Evolutionary conservation across 495 filamentous ascomycete genomes (phyloP), one percentile per base, ranked within the genome.

Genomic region (Trichoderma gamsii): DNA sequence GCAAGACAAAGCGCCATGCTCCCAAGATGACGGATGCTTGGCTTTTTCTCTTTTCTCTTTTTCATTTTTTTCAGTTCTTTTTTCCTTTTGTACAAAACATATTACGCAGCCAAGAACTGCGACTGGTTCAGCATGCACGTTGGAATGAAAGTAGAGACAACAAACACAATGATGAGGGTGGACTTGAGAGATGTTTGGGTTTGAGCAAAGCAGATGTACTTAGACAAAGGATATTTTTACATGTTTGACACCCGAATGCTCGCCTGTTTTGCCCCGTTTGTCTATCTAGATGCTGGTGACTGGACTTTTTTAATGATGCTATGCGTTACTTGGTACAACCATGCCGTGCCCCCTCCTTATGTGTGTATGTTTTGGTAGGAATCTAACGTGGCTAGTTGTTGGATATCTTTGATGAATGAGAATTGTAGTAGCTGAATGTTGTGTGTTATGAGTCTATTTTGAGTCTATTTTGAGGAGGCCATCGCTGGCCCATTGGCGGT

Each of bases 401-500:
- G 49, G 49, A 23, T 52, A 23, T 21, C 49, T 52, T n/a, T 23
- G 2, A 35, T 35, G 7, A 52, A 9, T 23, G 18, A n/a, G n/a
- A 23, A 52, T 52, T 9, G 35, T 38, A 38, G 35, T 3, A 9
- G 35, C 35, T 38, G 35, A 38, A 5, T 4, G 2, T 38, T 38
- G 0, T 38, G 8, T 52, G 8, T 52, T 8, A 52, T 11, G 56
- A 18, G 27, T 65, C 64, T 51, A 65, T 23, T 43, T 41, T 11
- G 56, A 18, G 27, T 65, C 64, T 51, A 65, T 23, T 43, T 41
- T 41, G 12, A 71, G 68, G 65, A 78, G 46, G 0, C 73, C 68
- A 41, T 80, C 77, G 63, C 69, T 52, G 32, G 77, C 70, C 71
- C 75, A 77, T 49, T 68, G 51, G 46, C 73, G 74, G 12, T 72